These are phyloP conservation scores for Teunomyces cretensis DNA, from an alignment of 805 yeast species.

Conservation along the genomic window DNA sequence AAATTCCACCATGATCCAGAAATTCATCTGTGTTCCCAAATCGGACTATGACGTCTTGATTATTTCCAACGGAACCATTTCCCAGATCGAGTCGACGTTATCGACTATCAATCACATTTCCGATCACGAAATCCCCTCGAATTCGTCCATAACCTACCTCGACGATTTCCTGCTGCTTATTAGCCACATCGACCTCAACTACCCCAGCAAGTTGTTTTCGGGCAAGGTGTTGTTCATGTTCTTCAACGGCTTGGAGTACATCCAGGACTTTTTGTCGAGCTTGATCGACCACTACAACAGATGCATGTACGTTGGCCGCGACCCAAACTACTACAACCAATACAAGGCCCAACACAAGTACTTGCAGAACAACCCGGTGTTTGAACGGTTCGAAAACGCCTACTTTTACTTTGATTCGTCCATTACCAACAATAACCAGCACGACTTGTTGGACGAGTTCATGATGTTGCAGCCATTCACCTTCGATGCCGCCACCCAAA, in stretches of 20 bases:
- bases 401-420: slow-evolving; percentile 36
- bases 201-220: slow-evolving; percentile 13
- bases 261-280: slow-evolving; percentile 31
- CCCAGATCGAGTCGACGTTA: slow-evolving; percentile 25
- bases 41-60: slow-evolving; percentile 33
- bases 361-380: slow-evolving; percentile 4
- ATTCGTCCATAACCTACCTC: slow-evolving; percentile 25
- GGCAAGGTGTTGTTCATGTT: slow-evolving; percentile 39
- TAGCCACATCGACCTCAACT: slow-evolving; percentile 12
- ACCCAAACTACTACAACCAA: neutral
- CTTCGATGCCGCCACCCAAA: slow-evolving; percentile 6
- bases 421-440: slow-evolving; percentile 10
- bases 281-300: slow-evolving; percentile 27
- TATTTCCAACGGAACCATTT: slow-evolving; percentile 33
- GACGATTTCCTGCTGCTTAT: slow-evolving; percentile 21
- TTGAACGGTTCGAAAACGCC: slow-evolving; percentile 22
- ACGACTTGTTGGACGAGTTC: slow-evolving; percentile 5
- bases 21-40: slow-evolving; percentile 32
- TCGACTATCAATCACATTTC: slow-evolving; percentile 21
- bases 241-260: slow-evolving; percentile 32
- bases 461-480: slow-evolving; percentile 4
- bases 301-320: slow-evolving; percentile 4
- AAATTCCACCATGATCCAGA: slow-evolving; percentile 32
- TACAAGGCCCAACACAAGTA: slow-evolving; percentile 1
- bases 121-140: slow-evolving; percentile 21